Evolutionary conservation across 2,329 filamentous ascomycete genomes (phyloP).

Genomic region (Cylindrodendrum hubeiense): DNA sequence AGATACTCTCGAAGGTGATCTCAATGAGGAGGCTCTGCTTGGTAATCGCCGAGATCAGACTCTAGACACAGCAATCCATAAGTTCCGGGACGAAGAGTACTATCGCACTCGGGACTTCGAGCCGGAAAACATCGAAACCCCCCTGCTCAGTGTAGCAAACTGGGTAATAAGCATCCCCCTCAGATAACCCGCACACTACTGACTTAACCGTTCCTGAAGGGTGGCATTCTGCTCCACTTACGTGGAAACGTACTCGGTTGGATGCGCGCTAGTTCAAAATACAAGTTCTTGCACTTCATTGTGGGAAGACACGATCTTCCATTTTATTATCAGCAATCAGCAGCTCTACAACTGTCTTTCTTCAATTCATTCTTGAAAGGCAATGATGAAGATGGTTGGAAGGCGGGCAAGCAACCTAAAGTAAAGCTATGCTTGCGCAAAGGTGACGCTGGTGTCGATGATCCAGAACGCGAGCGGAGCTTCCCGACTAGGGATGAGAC

Average conservation of each 20-base stretch:
- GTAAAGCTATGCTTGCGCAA: constrained; percentile 73
- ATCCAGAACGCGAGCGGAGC: constrained; percentile 68
- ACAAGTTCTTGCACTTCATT: constrained; percentile 78
- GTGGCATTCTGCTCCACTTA: constrained; percentile 76
- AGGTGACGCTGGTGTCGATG: constrained; percentile 75
- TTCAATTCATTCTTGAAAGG: constrained; percentile 78
- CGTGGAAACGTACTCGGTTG: constrained; percentile 78
- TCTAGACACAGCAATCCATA: constrained; percentile 59
- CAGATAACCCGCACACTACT: too few relatives aligned
- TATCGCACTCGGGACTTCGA: constrained; percentile 75
- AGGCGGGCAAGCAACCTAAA: constrained; percentile 65
- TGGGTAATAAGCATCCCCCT: constrained; percentile 59
- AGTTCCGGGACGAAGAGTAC: constrained; percentile 72
- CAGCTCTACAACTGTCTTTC: constrained; percentile 75
- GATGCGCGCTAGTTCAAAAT: constrained; percentile 70
- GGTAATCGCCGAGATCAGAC: constrained; percentile 62
- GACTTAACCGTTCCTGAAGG: too few relatives aligned
- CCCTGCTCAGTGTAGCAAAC: constrained; percentile 75
- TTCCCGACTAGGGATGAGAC: constrained; percentile 68
- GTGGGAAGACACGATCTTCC: constrained; percentile 78
- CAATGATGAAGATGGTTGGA: constrained; percentile 70
- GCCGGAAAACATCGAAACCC: constrained; percentile 74
- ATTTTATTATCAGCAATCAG: constrained; percentile 78
- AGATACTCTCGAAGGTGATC: constrained; percentile 70
- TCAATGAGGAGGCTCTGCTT: constrained; percentile 63